These are phyloP conservation scores for Russula ochroleuca DNA, from an alignment of 768 basidiomycete species.

Conservation along the genomic window DNA sequence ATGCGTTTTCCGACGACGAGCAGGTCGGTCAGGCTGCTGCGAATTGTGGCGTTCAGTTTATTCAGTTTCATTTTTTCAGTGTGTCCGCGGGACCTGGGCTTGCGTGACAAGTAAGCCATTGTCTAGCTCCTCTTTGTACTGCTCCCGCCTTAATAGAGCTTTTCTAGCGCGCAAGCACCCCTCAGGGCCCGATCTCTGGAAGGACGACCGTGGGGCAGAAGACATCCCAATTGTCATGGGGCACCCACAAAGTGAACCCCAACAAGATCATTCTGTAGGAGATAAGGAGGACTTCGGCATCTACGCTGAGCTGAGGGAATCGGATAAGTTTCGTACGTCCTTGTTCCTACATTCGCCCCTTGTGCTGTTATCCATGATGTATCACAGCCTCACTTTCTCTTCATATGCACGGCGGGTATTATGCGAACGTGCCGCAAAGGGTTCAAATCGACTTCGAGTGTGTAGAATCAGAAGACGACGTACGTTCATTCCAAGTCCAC, in stretches of 20 bases:
- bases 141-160: neutral
- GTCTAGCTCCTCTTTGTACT: neutral
- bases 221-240: conserved; percentile 11
- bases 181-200: conserved; percentile 6
- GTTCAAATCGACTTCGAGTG: conserved; percentile 33
- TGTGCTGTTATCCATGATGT: neutral
- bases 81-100: conserved; percentile 24
- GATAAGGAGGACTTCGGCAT: conserved; percentile 17
- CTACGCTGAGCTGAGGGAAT: conserved; percentile 6
- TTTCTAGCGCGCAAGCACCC: conserved; percentile 16
- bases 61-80: conserved; percentile 13
- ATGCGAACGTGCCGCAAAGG: conserved; percentile 30
- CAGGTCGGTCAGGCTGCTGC: conserved; percentile 30
- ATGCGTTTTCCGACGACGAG: conserved; percentile 28
- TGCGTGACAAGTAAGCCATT: conserved; percentile 23
- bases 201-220: conserved; percentile 5
- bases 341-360: neutral
- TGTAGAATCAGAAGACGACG: conserved; percentile 31
- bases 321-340: conserved; percentile 9
- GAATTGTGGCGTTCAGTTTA: neutral
- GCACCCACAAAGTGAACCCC: conserved; percentile 3
- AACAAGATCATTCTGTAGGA: neutral
- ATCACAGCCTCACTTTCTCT: conserved; percentile 30
- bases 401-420: conserved; percentile 32
- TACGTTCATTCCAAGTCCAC: conserved; percentile 20